phyloP scores from a whole-genome alignment of 306 rosid genomes.

The Vigna radiata region DNA sequence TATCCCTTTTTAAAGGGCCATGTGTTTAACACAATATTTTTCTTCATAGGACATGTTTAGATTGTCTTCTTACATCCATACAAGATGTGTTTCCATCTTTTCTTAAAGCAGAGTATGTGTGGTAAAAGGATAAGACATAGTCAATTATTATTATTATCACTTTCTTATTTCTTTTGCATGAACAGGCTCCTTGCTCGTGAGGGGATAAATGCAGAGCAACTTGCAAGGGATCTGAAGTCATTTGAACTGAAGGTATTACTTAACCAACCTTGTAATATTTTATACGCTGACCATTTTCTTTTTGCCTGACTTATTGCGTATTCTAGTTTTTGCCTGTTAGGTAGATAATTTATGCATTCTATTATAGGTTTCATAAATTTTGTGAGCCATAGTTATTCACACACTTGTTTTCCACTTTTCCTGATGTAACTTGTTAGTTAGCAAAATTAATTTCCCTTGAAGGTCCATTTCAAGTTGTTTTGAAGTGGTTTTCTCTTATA shows the following conservation, averaged over 20 bases:
- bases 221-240: conserved; percentile 96
- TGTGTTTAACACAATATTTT: conserved; percentile 5
- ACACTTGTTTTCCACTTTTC: conserved; percentile 40
- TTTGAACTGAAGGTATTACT: conserved; percentile 86
- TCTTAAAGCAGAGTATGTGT: conserved; percentile 15
- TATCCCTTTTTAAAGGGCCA: neutral
- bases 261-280: neutral
- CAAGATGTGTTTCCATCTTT: neutral
- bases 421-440: conserved; percentile 14
- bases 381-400: conserved; percentile 1
- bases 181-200: conserved; percentile 95
- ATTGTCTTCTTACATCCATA: neutral
- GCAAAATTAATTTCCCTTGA: conserved; percentile 12
- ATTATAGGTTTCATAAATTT: conserved; percentile 28
- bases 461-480: conserved; percentile 25
- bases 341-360: conserved; percentile 22
- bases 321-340: conserved; percentile 14
- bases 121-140: neutral
- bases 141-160: conserved; percentile 1
- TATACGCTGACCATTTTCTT: conserved; percentile 24
- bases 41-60: neutral
- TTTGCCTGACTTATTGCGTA: conserved; percentile 27
- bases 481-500: neutral
- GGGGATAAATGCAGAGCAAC: conserved; percentile 99
- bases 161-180: conserved; percentile 30